A percentile compares a stretch with the other conserved stretches of the same genome.
Evolutionary conservation across 106 monocot species (phyloP).

Genomic region (Dendrobium catenatum): DNA sequence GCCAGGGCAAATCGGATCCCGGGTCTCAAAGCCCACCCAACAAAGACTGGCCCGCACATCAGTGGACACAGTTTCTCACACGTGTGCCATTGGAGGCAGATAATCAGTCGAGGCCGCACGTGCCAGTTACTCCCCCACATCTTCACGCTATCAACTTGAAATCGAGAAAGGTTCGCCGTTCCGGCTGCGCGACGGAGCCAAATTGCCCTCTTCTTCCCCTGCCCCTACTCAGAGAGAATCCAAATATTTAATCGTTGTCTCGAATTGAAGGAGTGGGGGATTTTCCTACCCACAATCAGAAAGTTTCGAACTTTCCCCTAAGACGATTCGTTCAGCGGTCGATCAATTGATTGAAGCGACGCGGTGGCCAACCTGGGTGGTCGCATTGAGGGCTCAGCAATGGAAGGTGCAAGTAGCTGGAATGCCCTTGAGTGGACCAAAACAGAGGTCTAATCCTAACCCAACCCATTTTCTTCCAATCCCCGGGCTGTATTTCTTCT

Average conservation of each 20-base stretch:
- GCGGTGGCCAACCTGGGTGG: neutral
- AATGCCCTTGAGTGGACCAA: constrained; percentile 84
- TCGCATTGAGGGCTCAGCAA: constrained; percentile 3
- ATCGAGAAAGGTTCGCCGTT: neutral
- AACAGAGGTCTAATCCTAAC: constrained; percentile 28
- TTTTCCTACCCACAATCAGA: neutral
- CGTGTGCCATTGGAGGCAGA: neutral
- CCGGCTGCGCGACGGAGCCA: neutral
- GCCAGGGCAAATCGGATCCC: too few species aligned
- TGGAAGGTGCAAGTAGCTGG: constrained; percentile 65
- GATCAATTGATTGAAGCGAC: neutral
- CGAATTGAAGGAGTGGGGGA: neutral
- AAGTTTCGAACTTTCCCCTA: neutral
- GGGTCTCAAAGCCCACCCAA: too few species aligned
- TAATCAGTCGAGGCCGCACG: neutral
- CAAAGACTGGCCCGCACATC: too few species aligned
- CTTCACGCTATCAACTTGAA: neutral
- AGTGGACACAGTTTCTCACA: too few species aligned
- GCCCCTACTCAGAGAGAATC: neutral
- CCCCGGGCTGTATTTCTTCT: neutral
- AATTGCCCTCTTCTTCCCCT: neutral
- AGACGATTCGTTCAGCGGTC: neutral
- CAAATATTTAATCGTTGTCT: neutral
- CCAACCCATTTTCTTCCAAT: neutral
- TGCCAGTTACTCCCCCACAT: neutral